Percentiles rank a stretch among this genome's conserved stretches.
phyloP scores from a whole-genome alignment of 2,329 filamentous ascomycete genomes.

The Meredithiella fracta region DNA sequence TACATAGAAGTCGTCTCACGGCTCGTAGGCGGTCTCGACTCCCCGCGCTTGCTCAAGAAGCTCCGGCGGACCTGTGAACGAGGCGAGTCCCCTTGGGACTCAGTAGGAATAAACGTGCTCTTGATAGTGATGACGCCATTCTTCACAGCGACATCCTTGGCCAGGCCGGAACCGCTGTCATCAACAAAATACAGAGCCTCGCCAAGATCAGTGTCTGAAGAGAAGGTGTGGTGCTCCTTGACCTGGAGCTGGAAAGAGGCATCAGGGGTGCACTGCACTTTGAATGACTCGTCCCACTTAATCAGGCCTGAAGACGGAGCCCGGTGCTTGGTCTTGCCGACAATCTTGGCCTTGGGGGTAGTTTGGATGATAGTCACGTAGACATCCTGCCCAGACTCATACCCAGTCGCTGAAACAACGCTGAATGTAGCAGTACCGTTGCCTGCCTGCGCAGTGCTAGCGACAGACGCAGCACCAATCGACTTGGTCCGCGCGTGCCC shows the following conservation, averaged over 20 bases:
- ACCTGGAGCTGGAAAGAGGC: constrained; percentile 73
- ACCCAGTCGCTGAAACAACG: constrained; percentile 63
- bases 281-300: constrained; percentile 65
- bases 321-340: constrained; percentile 85
- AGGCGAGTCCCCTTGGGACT: constrained; percentile 28
- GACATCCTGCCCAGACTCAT: constrained; percentile 59
- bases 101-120: constrained; percentile 46
- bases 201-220: constrained; percentile 67
- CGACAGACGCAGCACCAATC: constrained; percentile 47
- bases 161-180: constrained; percentile 48
- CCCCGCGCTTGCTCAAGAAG: constrained; percentile 35
- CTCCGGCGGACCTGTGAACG: constrained; percentile 33
- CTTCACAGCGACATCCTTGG: constrained; percentile 62
- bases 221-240: constrained; percentile 72
- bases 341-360: constrained; percentile 52
- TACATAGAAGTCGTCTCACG: constrained; percentile 27
- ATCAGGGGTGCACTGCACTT: constrained; percentile 60
- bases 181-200: constrained; percentile 86
- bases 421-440: constrained; percentile 65
- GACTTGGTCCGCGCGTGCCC: constrained; percentile 39
- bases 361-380: constrained; percentile 57
- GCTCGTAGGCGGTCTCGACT: constrained; percentile 19
- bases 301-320: constrained; percentile 53
- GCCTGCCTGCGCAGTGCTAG: constrained; percentile 48
- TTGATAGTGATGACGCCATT: constrained; percentile 54